Conservation (phyloP, 192 early-diverging fungal genomes). For the Coemansia sp. region DNA sequence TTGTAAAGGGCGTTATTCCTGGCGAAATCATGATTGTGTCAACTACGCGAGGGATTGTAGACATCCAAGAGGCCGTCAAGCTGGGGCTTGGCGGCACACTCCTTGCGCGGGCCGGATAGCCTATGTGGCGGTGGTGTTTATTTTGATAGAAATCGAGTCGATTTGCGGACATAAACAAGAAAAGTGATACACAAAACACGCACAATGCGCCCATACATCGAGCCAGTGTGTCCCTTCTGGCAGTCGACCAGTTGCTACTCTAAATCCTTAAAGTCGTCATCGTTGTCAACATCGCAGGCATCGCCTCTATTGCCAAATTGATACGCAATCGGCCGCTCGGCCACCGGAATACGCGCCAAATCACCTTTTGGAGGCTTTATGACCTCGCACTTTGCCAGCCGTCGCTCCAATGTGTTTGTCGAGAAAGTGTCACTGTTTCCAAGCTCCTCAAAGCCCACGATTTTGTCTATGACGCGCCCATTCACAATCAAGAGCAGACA, state of each 20-base stretch:
- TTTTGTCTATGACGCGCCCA: constrained; percentile 69
- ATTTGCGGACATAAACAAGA: too few relatives aligned
- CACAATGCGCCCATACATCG: too few relatives aligned
- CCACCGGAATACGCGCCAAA: constrained; percentile 25
- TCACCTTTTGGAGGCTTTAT: constrained; percentile 47
- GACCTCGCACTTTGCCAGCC: constrained; percentile 58
- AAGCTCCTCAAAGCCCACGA: constrained; percentile 90
- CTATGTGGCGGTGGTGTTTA: neutral
- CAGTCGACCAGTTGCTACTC: neutral
- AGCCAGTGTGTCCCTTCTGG: too few relatives aligned
- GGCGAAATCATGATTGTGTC: constrained; percentile 90
- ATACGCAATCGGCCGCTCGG: constrained; percentile 32
- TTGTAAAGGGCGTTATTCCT: constrained; percentile 76
- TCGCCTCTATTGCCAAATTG: neutral
- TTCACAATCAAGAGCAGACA: constrained; percentile 78
- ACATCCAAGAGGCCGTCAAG: constrained; percentile 84
- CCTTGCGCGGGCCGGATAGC: constrained; percentile 60
- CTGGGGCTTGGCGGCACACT: constrained; percentile 85
- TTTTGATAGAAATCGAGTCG: too few relatives aligned
- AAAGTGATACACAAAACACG: too few relatives aligned
- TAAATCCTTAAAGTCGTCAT: neutral
- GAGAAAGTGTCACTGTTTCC: constrained; percentile 83
- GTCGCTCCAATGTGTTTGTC: constrained; percentile 69
- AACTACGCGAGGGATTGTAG: constrained; percentile 81
- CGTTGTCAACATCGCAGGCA: neutral